phyloP scores from a whole-genome alignment of 768 basidiomycete species.

The Trametes elegans region DNA sequence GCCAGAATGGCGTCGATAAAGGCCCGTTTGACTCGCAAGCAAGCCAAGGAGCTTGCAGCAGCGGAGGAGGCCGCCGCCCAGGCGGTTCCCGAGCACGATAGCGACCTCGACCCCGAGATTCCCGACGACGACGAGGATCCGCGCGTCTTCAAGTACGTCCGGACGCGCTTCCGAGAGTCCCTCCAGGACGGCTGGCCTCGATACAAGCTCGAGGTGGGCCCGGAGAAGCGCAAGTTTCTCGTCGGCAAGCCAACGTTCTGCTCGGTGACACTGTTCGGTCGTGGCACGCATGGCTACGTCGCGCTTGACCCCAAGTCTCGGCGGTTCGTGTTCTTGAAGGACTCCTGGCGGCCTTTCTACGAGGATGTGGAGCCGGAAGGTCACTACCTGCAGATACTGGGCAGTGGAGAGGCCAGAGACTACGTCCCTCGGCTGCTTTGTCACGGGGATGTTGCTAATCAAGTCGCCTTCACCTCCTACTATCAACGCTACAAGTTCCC shows the following conservation, averaged over 20 bases:
- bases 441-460: no score
- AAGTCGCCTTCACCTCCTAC: background rate
- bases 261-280: background rate
- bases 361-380: background rate
- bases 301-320: slow-evolving; percentile 9
- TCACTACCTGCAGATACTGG: background rate
- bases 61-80: no score
- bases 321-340: slow-evolving; percentile 15
- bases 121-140: background rate
- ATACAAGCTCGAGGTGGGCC: background rate
- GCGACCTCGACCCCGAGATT: no score
- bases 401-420: background rate
- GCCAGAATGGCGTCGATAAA: no score
- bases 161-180: background rate
- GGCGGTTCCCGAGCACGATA: no score
- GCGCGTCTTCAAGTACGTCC: background rate
- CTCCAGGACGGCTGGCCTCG: background rate
- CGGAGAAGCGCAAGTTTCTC: background rate
- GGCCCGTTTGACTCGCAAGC: no score
- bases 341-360: slow-evolving; percentile 10
- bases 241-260: background rate
- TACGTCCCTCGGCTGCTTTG: no score
- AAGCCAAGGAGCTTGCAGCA: no score
- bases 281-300: slow-evolving; percentile 9
- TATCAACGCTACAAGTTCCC: no score